Percentiles rank a stretch among this genome's conserved stretches.
These are phyloP conservation scores for Chaetomium olivaceum DNA, from an alignment of 2,329 filamentous ascomycete genomes.

Conservation along the genomic window DNA sequence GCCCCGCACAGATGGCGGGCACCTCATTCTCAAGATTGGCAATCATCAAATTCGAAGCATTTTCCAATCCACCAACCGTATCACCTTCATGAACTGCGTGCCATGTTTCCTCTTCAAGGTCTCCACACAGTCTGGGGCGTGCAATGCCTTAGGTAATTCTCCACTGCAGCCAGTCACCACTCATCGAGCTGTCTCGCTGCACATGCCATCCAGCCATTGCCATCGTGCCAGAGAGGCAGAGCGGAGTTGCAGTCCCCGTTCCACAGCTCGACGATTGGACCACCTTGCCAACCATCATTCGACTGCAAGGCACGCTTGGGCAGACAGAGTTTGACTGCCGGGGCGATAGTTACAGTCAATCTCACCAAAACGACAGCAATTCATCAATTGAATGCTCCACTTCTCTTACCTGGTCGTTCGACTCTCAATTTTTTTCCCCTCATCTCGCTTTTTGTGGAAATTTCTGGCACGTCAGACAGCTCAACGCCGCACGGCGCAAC, in stretches of 20 bases:
- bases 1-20: slow-evolving; percentile 1
- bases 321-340: slow-evolving; percentile 2
- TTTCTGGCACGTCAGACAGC: slow-evolving; percentile 6
- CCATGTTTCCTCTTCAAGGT: slow-evolving; percentile 6
- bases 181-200: slow-evolving; percentile 14
- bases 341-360: slow-evolving; percentile 6
- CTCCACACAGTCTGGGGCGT: slow-evolving; percentile 12
- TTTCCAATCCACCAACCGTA: slow-evolving; percentile 24
- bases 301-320: slow-evolving; percentile 11
- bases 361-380: background rate
- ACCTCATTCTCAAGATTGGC: slow-evolving; percentile 22
- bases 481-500: slow-evolving; percentile 13
- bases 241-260: slow-evolving; percentile 15
- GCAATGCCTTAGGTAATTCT: slow-evolving; percentile 10
- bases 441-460: slow-evolving; percentile 11
- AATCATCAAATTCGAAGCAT: slow-evolving; percentile 24
- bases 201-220: slow-evolving; percentile 20
- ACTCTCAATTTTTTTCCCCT: background rate
- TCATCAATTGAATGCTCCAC: slow-evolving; percentile 18
- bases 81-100: background rate
- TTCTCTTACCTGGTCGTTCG: background rate
- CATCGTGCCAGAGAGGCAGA: slow-evolving; percentile 17
- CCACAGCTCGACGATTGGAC: slow-evolving; percentile 14
- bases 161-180: slow-evolving; percentile 10
- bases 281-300: slow-evolving; percentile 20